Evolutionary conservation across 2,329 filamentous ascomycete genomes (phyloP).

Genomic region (Cytospora leucostoma): DNA sequence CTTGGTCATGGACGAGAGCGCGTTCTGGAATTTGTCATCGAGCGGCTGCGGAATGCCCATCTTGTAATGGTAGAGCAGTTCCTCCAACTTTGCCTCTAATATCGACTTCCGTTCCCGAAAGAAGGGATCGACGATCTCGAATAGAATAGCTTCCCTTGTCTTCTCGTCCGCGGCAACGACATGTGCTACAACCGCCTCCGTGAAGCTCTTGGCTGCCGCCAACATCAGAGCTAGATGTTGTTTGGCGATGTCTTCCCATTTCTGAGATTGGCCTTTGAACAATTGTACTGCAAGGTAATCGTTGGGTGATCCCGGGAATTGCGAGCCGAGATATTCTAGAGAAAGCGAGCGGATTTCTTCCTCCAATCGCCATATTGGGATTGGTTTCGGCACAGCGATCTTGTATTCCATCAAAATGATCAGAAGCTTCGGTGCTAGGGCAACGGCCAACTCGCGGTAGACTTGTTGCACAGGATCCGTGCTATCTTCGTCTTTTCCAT

Average conservation of each 20-base stretch:
- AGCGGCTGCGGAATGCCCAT: constrained; percentile 38
- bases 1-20: constrained; percentile 25
- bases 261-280: neutral
- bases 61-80: constrained; percentile 2
- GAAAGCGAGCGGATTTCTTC: neutral
- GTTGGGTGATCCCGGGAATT: constrained; percentile 7
- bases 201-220: constrained; percentile 11
- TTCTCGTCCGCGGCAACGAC: neutral
- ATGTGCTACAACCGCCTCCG: neutral
- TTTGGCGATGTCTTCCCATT: neutral
- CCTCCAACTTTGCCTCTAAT: constrained; percentile 3
- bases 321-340: neutral
- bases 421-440: neutral
- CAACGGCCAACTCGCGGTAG: neutral
- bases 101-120: neutral
- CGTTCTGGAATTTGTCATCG: constrained; percentile 37
- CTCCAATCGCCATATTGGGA: neutral
- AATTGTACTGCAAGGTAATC: neutral
- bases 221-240: constrained; percentile 6
- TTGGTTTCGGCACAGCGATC: neutral
- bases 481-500: neutral
- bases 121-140: constrained; percentile 2
- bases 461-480: neutral
- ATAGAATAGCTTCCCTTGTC: neutral
- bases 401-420: neutral